phyloP scores from a whole-genome alignment of 768 basidiomycete genomes.

The Rhodocollybia butyracea region DNA sequence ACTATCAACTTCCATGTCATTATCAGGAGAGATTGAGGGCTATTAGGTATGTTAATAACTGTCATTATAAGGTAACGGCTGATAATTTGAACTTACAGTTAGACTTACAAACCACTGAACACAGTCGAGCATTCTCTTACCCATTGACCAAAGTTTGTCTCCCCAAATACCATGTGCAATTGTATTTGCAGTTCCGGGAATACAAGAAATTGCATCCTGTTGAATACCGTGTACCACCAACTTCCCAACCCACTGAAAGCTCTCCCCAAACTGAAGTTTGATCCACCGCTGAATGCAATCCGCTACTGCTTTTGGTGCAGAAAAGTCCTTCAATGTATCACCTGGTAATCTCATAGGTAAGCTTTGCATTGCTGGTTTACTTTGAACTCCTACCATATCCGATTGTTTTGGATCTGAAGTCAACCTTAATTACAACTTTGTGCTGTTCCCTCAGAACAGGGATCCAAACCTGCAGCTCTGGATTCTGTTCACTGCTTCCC shows the following conservation, averaged over 20 bases:
- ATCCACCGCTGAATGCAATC: not conserved
- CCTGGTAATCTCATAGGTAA: not conserved
- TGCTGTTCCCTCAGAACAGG: not conserved
- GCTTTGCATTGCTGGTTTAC: not conserved
- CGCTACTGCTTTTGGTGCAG: not conserved
- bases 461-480: not conserved
- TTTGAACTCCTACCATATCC: not conserved
- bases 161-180: constrained; percentile 2
- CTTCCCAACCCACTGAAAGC: not conserved
- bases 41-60: no score
- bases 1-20: no score
- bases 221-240: not conserved
- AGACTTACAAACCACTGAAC: not conserved
- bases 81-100: not conserved
- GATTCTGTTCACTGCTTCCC: not conserved
- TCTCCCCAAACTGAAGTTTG: not conserved
- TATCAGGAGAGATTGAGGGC: no score
- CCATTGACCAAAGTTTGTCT: not conserved
- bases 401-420: not conserved
- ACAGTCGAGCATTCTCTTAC: not conserved
- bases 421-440: not conserved
- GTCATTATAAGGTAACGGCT: not conserved
- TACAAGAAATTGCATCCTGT: not conserved
- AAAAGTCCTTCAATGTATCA: not conserved
- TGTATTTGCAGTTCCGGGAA: not conserved